Percentiles rank a stretch among this genome's conserved stretches.
Conservation (phyloP, 1,139 yeast genomes). For the Sugiyamaella pinicola region DNA sequence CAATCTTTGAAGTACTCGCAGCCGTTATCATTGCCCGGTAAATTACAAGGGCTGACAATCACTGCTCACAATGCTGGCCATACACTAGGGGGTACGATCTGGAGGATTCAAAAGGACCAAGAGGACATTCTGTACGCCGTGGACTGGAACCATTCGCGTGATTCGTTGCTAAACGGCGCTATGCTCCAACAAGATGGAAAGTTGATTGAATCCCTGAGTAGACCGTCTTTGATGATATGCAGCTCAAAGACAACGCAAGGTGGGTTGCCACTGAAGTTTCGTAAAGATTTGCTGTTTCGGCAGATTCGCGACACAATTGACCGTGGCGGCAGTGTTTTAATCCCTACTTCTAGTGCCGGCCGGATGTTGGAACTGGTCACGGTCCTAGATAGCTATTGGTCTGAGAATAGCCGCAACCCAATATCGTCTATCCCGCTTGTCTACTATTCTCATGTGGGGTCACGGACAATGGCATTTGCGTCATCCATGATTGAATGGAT, state of each 20-base stretch:
- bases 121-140: constrained; percentile 88
- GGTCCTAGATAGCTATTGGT: constrained; percentile 62
- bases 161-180: constrained; percentile 81
- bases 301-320: constrained; percentile 68
- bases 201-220: constrained; percentile 62
- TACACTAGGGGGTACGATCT: constrained; percentile 86
- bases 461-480: constrained; percentile 78
- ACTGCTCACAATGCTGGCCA: constrained; percentile 94
- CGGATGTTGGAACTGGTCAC: constrained; percentile 79
- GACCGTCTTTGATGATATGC: constrained; percentile 87
- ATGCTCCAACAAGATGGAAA: constrained; percentile 56
- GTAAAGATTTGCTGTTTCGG: constrained; percentile 60
- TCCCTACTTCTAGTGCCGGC: constrained; percentile 85
- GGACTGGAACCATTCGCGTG: constrained; percentile 93
- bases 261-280: constrained; percentile 60
- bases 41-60: constrained; percentile 63
- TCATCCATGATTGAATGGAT: constrained; percentile 94
- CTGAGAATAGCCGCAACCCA: constrained; percentile 49
- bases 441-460: constrained; percentile 75
- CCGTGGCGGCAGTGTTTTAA: constrained; percentile 71
- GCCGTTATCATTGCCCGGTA: constrained; percentile 47
- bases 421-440: constrained; percentile 60
- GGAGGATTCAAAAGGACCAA: constrained; percentile 73
- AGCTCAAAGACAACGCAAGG: constrained; percentile 69
- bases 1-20: constrained; percentile 77